Percentiles rank a stretch among this genome's conserved stretches.
phyloP scores from a whole-genome alignment of 2,329 filamentous ascomycete species.

The Sphaceloma murrayae region DNA sequence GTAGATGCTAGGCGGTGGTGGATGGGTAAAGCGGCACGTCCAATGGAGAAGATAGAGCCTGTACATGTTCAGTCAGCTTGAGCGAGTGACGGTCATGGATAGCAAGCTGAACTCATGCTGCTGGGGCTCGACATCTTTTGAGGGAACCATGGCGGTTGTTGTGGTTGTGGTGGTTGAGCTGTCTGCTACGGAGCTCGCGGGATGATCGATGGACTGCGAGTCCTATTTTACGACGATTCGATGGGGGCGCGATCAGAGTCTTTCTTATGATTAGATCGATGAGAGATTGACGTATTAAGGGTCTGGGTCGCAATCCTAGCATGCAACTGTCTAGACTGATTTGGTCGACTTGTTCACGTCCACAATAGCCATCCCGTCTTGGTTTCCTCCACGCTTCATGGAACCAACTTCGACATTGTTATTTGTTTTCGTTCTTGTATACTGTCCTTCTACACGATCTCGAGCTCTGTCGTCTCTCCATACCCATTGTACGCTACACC shows the following conservation, averaged over 20 bases:
- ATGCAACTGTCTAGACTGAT: too few relatives aligned
- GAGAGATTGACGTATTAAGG: conserved; percentile 52
- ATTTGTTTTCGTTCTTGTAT: too few relatives aligned
- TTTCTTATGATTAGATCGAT: conserved; percentile 57
- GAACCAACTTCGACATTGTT: too few relatives aligned
- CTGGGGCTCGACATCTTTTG: conserved; percentile 3
- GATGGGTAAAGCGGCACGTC: conserved; percentile 41
- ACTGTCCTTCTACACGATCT: too few relatives aligned
- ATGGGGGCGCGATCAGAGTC: conserved; percentile 40
- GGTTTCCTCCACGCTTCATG: too few relatives aligned
- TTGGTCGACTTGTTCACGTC: too few relatives aligned
- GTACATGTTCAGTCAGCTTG: conserved; percentile 40
- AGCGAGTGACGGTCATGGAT: conserved; percentile 31
- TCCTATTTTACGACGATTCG: conserved; percentile 31
- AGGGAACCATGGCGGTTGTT: too few relatives aligned
- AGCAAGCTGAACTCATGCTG: conserved; percentile 28
- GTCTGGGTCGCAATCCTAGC: conserved; percentile 48
- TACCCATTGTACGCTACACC: too few relatives aligned
- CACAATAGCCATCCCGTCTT: too few relatives aligned
- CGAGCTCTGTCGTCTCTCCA: too few relatives aligned
- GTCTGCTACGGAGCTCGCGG: too few relatives aligned
- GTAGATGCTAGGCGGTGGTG: conserved; percentile 16
- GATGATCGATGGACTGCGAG: conserved; percentile 28
- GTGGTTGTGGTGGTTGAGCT: too few relatives aligned
- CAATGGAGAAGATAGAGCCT: conserved; percentile 60